Evolutionary conservation across 208 protist species (phyloP).

Genomic region (Trypanosoma rangeli): DNA sequence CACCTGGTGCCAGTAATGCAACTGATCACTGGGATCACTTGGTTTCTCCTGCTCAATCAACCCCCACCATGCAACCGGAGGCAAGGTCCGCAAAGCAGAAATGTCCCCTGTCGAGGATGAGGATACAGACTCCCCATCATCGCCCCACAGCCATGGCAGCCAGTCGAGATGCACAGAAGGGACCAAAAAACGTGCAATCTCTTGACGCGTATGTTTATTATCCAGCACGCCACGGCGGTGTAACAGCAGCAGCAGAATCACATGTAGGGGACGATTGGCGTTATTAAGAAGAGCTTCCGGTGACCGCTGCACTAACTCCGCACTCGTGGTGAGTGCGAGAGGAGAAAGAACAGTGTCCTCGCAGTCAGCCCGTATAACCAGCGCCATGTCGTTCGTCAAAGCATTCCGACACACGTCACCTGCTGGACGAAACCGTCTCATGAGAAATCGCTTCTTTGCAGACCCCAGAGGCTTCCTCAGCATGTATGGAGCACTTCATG

Average conservation of each 20-base stretch:
- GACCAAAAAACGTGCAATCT: constrained; percentile 41
- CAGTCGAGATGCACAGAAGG: constrained; percentile 38
- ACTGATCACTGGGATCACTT: constrained; percentile 11
- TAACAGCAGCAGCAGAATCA: constrained; percentile 39
- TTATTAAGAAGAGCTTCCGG: constrained; percentile 20
- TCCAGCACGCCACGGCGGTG: constrained; percentile 44
- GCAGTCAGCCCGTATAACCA: constrained; percentile 21
- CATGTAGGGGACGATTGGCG: constrained; percentile 21
- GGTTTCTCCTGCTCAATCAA: constrained; percentile 7
- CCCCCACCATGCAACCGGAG: constrained; percentile 11
- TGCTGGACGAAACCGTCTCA: constrained; percentile 1
- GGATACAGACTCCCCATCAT: background rate
- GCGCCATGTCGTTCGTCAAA: constrained; percentile 13
- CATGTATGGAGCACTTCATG: constrained; percentile 14
- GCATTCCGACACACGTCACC: background rate
- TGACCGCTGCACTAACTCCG: constrained; percentile 21
- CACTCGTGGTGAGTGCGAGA: constrained; percentile 20
- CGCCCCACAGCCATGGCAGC: constrained; percentile 60
- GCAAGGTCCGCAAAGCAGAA: constrained; percentile 21
- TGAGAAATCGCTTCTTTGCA: constrained; percentile 14
- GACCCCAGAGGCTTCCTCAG: constrained; percentile 29
- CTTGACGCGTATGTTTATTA: constrained; percentile 27
- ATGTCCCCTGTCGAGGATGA: constrained; percentile 12
- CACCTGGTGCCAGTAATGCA: constrained; percentile 54
- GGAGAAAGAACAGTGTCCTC: constrained; percentile 1